phyloP scores from a whole-genome alignment of 2,329 filamentous ascomycete species.

The Exophiala oligosperma region DNA sequence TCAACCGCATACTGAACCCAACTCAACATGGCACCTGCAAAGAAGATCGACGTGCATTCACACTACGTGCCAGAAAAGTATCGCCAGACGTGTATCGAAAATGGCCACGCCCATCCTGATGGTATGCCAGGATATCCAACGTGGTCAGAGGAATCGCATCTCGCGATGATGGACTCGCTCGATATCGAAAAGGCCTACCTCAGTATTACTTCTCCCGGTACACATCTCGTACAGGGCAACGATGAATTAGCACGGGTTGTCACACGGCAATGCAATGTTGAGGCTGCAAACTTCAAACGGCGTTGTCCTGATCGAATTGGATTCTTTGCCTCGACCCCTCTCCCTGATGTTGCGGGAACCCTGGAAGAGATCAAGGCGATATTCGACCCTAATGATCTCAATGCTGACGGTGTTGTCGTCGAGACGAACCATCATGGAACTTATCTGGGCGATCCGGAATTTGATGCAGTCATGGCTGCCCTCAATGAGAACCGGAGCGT shows the following conservation, averaged over 20 bases:
- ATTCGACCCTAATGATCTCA: conserved; percentile 35
- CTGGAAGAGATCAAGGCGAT: conserved; percentile 48
- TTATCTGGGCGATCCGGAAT: conserved; percentile 50
- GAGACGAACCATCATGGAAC: conserved; percentile 54
- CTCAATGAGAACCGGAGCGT: conserved; percentile 3
- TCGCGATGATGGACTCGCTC: conserved; percentile 49
- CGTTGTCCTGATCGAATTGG: conserved; percentile 42
- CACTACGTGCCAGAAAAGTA: neutral
- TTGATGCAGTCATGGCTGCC: conserved; percentile 46
- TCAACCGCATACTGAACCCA: no score
- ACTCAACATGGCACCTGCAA: no score
- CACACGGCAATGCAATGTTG: conserved; percentile 37
- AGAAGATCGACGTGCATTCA: neutral
- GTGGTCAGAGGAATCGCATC: conserved; percentile 49
- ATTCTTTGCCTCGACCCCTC: conserved; percentile 54
- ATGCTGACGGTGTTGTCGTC: conserved; percentile 53
- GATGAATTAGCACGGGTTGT: conserved; percentile 37
- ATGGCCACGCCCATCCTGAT: neutral
- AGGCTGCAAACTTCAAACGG: conserved; percentile 25
- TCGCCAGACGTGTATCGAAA: neutral
- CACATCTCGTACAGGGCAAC: conserved; percentile 39
- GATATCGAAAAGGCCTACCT: conserved; percentile 54
- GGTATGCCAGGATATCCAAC: neutral
- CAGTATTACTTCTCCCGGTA: conserved; percentile 55
- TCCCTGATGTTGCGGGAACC: conserved; percentile 50